Evolutionary conservation across 805 yeast species (phyloP), one percentile per base, ranked within the genome.

Genomic region (Sugiyamaella chiloensis): DNA sequence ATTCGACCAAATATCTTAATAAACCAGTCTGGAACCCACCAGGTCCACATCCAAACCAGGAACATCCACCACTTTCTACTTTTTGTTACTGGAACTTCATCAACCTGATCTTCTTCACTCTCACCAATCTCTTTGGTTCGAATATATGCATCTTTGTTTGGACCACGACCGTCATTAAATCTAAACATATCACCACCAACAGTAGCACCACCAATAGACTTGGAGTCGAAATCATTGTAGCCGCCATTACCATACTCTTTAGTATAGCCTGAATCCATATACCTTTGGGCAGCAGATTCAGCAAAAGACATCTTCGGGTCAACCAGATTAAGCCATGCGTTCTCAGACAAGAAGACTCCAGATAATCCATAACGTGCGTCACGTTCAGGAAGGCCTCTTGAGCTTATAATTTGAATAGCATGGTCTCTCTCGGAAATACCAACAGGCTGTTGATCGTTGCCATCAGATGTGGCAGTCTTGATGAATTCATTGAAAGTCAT

Each of bases 301-400:
- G 65, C 68, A 51, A 63, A 58, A 4, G 61, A 53, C 58, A 58
- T 54, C 8, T 63, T 57, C 4, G 73, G 72, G 42, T 69, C 73
- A 2, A 65, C 66, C 29, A 69, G 45, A 42, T 64, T 63, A 14
- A 66, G 59, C 74, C 74, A 69, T 2, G 70, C 71, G 42, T 51
- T 55, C 45, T 69, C 74, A 4, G 72, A 67, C 20, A 69, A 48
- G 40, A 69, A 68, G 3, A 69, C 63, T 6, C 74, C 74, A 1
- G 73, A 63, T 7, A 67, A 56, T 21, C 74, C 74, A 12, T 58
- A 60, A 12, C 63, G 49, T 2, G 65, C 69, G 46, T 69, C 74
- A 1, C 73, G 59, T 12, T 57, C 61, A 4, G 61, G 58, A 72
- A 72, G 68, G 1, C 62, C 60, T 24, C 59, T 59, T 11, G 57